phyloP scores from a whole-genome alignment of 2,329 filamentous ascomycete species.

The Monosporascus sp. region DNA sequence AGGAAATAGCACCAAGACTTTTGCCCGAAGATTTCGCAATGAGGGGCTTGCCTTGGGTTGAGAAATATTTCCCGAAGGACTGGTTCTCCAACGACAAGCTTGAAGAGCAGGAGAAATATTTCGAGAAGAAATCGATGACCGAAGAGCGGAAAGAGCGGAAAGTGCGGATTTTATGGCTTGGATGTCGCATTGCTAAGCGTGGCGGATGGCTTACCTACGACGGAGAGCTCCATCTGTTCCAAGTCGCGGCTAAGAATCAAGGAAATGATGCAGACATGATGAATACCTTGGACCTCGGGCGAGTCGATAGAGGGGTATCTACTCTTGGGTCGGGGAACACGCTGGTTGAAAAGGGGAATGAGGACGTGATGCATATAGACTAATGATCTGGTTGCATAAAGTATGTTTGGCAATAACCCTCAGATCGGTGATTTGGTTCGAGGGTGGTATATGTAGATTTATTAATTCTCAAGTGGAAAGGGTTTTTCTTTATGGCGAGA shows the following conservation, averaged over 20 bases:
- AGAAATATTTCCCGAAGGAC: slow-evolving; percentile 50
- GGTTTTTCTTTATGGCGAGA: too few species aligned
- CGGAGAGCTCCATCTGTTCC: slow-evolving; percentile 30
- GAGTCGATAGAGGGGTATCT: too few species aligned
- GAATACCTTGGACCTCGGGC: too few species aligned
- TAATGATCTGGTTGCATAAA: too few species aligned
- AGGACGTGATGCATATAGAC: too few species aligned
- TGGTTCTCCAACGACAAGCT: slow-evolving; percentile 56
- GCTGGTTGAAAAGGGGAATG: too few species aligned
- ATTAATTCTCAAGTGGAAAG: too few species aligned
- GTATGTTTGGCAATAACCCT: too few species aligned
- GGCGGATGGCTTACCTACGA: slow-evolving; percentile 44
- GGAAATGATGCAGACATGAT: too few species aligned
- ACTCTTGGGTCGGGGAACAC: too few species aligned
- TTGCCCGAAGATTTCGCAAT: slow-evolving; percentile 66
- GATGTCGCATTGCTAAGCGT: slow-evolving; percentile 37
- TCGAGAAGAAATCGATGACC: slow-evolving; percentile 56
- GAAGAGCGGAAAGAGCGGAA: slow-evolving; percentile 39
- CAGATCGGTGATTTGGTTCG: too few species aligned
- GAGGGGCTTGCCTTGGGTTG: slow-evolving; percentile 56
- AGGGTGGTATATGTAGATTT: too few species aligned
- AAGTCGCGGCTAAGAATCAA: slow-evolving; percentile 19
- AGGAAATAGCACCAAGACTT: slow-evolving; percentile 42
- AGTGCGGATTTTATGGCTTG: slow-evolving; percentile 56
- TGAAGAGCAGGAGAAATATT: slow-evolving; percentile 62